A percentile compares a stretch with the other conserved stretches of the same genome.
Conservation (phyloP, 2,329 filamentous ascomycete species). For the Atkinsonella texensis region DNA sequence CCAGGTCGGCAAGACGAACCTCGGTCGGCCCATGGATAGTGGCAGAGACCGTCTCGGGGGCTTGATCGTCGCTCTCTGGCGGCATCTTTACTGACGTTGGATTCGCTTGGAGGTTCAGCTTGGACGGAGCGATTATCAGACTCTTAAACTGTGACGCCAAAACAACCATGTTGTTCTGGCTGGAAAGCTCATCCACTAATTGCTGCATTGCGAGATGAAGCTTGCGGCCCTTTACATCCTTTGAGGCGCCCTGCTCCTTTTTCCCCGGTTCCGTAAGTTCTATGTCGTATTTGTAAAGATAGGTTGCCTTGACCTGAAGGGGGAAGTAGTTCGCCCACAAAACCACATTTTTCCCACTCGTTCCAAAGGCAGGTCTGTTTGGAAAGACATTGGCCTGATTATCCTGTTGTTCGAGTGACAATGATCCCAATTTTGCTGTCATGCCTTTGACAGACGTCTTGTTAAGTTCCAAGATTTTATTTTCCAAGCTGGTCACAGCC, state of each 20-base stretch:
- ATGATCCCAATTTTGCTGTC: conserved; percentile 23
- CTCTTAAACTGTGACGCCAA: conserved; percentile 39
- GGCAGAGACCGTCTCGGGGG: conserved; percentile 26
- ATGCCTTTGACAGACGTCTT: conserved; percentile 18
- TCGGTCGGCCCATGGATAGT: conserved; percentile 27
- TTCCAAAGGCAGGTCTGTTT: conserved; percentile 37
- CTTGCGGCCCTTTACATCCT: conserved; percentile 30
- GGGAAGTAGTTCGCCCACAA: conserved; percentile 46
- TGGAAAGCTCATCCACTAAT: conserved; percentile 23
- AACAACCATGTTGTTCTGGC: conserved; percentile 17
- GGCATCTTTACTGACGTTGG: conserved; percentile 24
- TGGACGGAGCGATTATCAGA: conserved; percentile 29
- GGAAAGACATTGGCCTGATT: conserved; percentile 25
- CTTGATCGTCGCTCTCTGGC: conserved; percentile 18
- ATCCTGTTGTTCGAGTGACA: conserved; percentile 16
- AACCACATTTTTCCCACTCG: conserved; percentile 25
- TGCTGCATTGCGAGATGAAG: conserved; percentile 29
- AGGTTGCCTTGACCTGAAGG: conserved; percentile 24
- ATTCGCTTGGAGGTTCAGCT: conserved; percentile 23
- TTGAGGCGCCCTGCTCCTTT: conserved; percentile 13
- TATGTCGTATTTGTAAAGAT: conserved; percentile 34
- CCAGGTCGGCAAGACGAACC: conserved; percentile 27
- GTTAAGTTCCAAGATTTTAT: conserved; percentile 23
- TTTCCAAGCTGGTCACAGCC: conserved; percentile 25
- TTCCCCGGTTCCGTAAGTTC: conserved; percentile 27